Evolutionary conservation across 1,139 yeast genomes (phyloP).

Genomic region (Blastobotrys capitulatus): DNA sequence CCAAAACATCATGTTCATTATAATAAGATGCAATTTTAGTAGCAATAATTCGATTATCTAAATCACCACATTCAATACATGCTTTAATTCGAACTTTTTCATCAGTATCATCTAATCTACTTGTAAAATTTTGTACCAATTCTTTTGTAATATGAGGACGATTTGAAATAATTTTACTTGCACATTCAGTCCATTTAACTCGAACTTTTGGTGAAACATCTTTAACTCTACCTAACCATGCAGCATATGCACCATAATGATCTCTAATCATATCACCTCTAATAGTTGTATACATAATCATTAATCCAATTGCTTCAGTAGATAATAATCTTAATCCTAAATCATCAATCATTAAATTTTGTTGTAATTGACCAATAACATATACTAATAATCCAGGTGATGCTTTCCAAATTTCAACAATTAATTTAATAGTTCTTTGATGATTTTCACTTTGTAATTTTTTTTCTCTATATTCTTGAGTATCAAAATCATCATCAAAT

Average conservation of each 20-base stretch:
- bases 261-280: constrained; percentile 53
- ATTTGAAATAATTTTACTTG: constrained; percentile 41
- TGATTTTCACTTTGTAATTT: constrained; percentile 26
- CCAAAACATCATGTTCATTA: constrained; percentile 31
- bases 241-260: constrained; percentile 58
- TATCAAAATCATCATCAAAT: constrained; percentile 56
- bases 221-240: constrained; percentile 70
- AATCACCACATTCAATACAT: constrained; percentile 41
- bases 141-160: constrained; percentile 44
- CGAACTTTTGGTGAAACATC: constrained; percentile 66
- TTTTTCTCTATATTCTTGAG: constrained; percentile 32
- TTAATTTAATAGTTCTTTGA: constrained; percentile 53
- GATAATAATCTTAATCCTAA: constrained; percentile 59
- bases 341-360: constrained; percentile 66
- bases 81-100: constrained; percentile 67
- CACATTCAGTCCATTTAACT: constrained; percentile 60
- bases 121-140: constrained; percentile 54
- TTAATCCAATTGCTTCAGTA: constrained; percentile 65
- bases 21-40: constrained; percentile 20
- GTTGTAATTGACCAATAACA: constrained; percentile 74
- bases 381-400: constrained; percentile 72
- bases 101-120: constrained; percentile 69
- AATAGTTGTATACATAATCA: constrained; percentile 48
- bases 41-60: constrained; percentile 38
- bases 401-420: constrained; percentile 67